phyloP scores from a whole-genome alignment of 164 flowering plant species.

The Vitis vinifera region DNA sequence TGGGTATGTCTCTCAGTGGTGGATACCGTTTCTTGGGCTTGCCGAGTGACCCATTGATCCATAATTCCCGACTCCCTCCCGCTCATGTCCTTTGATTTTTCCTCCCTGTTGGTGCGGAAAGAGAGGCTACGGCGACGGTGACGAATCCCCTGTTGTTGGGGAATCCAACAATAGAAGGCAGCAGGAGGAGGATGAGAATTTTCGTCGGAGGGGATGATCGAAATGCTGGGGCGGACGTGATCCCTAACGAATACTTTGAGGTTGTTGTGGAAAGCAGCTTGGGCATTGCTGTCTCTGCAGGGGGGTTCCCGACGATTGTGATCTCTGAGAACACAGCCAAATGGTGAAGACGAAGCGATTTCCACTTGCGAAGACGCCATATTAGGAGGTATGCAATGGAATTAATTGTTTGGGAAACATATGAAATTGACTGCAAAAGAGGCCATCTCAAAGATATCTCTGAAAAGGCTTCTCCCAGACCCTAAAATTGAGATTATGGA shows the following conservation, averaged over 20 bases:
- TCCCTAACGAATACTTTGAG: conserved; percentile 48
- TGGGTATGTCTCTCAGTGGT: conserved; percentile 32
- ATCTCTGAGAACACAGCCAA: conserved; percentile 48
- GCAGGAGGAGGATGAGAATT: not conserved
- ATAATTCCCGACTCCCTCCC: conserved; percentile 23
- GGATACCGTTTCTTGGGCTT: conserved; percentile 46
- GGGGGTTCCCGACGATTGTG: conserved; percentile 22
- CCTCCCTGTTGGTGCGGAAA: not conserved
- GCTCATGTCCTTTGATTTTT: conserved; percentile 8
- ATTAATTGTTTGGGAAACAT: not conserved
- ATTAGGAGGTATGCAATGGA: too few relatives aligned
- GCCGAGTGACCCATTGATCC: conserved; percentile 54
- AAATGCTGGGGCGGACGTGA: conserved; percentile 28
- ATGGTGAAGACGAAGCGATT: conserved; percentile 47
- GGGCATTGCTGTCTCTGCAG: conserved; percentile 26
- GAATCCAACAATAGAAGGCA: conserved; percentile 9
- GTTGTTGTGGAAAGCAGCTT: conserved; percentile 37
- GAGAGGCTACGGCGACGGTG: not conserved
- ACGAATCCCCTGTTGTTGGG: not conserved
- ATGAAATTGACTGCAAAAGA: not conserved
- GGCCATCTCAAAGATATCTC: not conserved
- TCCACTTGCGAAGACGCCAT: conserved; percentile 68
- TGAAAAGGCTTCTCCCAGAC: too few relatives aligned
- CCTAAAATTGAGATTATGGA: too few relatives aligned
- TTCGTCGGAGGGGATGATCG: conserved; percentile 20